These are phyloP conservation scores for Platanus orientalis DNA, from an alignment of 164 flowering plant species.

Conservation along the genomic window DNA sequence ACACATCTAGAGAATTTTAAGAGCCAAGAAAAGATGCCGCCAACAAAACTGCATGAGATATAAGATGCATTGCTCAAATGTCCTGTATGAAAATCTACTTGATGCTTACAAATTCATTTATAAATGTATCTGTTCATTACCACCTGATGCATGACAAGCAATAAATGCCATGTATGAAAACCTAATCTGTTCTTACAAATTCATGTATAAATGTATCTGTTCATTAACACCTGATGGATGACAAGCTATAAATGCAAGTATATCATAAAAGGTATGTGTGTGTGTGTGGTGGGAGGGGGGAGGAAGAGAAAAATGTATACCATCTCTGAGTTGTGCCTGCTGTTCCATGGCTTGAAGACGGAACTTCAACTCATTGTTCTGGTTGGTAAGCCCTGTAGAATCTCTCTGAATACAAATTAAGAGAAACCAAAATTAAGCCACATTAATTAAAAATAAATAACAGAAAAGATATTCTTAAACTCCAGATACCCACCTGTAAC, in stretches of 20 bases:
- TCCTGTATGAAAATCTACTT: too few species aligned
- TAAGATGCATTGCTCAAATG: too few species aligned
- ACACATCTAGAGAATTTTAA: neutral
- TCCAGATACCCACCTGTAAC: constrained; percentile 57
- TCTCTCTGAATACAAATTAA: constrained; percentile 36
- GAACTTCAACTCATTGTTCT: constrained; percentile 58
- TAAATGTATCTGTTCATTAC: too few species aligned
- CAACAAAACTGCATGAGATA: neutral
- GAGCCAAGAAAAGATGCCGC: neutral
- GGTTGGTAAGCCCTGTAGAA: constrained; percentile 44
- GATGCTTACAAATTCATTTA: too few species aligned
- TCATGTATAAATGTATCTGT: too few species aligned
- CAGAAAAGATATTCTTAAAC: neutral
- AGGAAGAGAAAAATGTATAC: constrained; percentile 17
- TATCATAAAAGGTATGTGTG: neutral
- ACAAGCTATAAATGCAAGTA: neutral
- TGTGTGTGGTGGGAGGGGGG: too few species aligned
- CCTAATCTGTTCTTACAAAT: too few species aligned
- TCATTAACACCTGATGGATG: too few species aligned
- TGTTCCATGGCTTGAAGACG: constrained; percentile 69
- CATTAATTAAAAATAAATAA: neutral
- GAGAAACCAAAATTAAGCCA: neutral
- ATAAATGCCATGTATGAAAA: too few species aligned
- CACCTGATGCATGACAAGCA: too few species aligned
- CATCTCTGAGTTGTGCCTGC: constrained; percentile 62